phyloP scores from a whole-genome alignment of 441 rosid genomes.

The Pelargonium australe region DNA sequence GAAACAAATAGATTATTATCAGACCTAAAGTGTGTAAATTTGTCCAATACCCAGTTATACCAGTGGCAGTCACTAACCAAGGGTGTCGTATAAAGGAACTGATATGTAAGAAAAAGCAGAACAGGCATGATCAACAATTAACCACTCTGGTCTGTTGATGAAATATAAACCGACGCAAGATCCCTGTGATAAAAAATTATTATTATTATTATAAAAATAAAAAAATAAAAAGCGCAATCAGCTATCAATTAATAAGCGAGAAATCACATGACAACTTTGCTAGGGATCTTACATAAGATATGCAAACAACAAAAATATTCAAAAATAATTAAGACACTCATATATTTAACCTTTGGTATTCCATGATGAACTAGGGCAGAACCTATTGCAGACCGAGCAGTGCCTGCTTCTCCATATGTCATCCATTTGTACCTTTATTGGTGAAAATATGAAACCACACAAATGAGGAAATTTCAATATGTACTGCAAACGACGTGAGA shows the following conservation, averaged over 20 bases:
- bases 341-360: conserved; percentile 46
- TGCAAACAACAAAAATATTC: background rate
- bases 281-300: conserved; percentile 5
- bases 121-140: conserved; percentile 91
- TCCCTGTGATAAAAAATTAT: conserved; percentile 49
- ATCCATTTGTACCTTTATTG: conserved; percentile 82
- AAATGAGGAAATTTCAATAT: conserved; percentile 13
- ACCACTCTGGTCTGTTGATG: conserved; percentile 95
- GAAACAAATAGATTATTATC: conserved; percentile 12
- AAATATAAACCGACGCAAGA: conserved; percentile 82
- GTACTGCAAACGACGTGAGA: conserved; percentile 6
- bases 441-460: conserved; percentile 14
- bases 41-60: conserved; percentile 18
- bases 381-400: conserved; percentile 82
- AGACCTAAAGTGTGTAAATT: conserved; percentile 9
- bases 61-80: conserved; percentile 43
- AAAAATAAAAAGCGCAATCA: conserved; percentile 2
- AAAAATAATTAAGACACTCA: conserved; percentile 3
- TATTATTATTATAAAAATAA: too few relatives aligned
- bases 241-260: conserved; percentile 15
- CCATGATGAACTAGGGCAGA: conserved; percentile 75
- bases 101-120: conserved; percentile 81
- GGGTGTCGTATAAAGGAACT: conserved; percentile 97
- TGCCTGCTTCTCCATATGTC: conserved; percentile 92
- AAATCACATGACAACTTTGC: conserved; percentile 10